Evolutionary conservation across 2,329 filamentous ascomycete genomes (phyloP).

Genomic region (Beauveria asiatica): DNA sequence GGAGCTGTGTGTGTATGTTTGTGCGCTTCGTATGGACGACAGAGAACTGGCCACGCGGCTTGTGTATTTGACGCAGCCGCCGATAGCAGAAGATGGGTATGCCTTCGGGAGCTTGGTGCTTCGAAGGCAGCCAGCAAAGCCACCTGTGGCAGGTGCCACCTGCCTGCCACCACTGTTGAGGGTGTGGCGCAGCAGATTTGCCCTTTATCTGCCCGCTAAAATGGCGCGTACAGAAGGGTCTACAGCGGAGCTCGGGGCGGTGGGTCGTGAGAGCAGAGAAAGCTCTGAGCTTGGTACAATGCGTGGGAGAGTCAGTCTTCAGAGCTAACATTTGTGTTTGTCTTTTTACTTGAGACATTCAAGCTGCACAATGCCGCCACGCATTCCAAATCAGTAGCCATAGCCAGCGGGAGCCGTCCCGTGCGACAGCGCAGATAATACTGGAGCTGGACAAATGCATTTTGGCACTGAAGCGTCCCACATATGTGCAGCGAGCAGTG

Average conservation of each 20-base stretch:
- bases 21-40: neutral
- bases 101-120: neutral
- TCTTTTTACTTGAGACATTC: neutral
- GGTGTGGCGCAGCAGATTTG: neutral
- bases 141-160: neutral
- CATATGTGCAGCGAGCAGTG: neutral
- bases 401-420: neutral
- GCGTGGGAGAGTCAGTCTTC: neutral
- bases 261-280: no score
- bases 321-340: neutral
- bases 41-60: neutral
- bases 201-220: neutral
- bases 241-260: neutral
- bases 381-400: neutral
- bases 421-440: neutral
- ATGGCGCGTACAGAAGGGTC: neutral
- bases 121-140: neutral
- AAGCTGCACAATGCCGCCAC: neutral
- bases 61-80: neutral
- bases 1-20: neutral
- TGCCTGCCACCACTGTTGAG: neutral
- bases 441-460: neutral
- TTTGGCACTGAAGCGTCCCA: neutral
- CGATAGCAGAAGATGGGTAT: neutral
- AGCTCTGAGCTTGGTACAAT: neutral